Conservation (phyloP, 2,329 filamentous ascomycete species). For the Pseudogymnoascus destructans region DNA sequence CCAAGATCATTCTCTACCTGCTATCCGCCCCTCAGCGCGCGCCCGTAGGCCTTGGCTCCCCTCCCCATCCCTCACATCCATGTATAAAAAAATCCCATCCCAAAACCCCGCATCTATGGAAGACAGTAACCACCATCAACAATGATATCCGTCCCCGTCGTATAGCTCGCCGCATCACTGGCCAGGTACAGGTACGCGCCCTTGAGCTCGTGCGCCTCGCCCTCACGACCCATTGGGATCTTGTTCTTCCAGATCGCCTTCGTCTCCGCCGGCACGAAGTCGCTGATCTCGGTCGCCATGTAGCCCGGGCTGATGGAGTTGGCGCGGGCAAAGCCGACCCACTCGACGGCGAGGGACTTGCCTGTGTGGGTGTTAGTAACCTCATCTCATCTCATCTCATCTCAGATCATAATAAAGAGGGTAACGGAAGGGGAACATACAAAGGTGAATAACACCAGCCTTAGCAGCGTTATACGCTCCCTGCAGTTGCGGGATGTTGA, state of each 20-base stretch:
- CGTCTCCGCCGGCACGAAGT: constrained; percentile 50
- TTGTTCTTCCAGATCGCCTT: constrained; percentile 65
- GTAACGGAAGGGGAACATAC: constrained; percentile 29
- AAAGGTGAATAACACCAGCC: constrained; percentile 47
- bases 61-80: background rate
- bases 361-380: constrained; percentile 28
- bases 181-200: constrained; percentile 72
- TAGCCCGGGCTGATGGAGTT: constrained; percentile 66
- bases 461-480: constrained; percentile 63
- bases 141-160: constrained; percentile 40
- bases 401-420: background rate
- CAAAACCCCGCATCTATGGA: constrained; percentile 3
- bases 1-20: background rate
- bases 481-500: constrained; percentile 65
- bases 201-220: constrained; percentile 61
- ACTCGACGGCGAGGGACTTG: constrained; percentile 62
- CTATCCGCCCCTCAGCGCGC: background rate
- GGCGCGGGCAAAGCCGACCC: constrained; percentile 59
- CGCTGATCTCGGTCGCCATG: constrained; percentile 59
- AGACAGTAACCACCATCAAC: constrained; percentile 17
- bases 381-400: background rate
- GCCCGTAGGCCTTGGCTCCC: background rate
- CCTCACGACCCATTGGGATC: constrained; percentile 70
- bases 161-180: constrained; percentile 71
- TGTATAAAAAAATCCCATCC: background rate